Evolutionary conservation across 805 yeast species (phyloP), one percentile per base, ranked within the genome.

Genomic region (Debaryomyces maramus): DNA sequence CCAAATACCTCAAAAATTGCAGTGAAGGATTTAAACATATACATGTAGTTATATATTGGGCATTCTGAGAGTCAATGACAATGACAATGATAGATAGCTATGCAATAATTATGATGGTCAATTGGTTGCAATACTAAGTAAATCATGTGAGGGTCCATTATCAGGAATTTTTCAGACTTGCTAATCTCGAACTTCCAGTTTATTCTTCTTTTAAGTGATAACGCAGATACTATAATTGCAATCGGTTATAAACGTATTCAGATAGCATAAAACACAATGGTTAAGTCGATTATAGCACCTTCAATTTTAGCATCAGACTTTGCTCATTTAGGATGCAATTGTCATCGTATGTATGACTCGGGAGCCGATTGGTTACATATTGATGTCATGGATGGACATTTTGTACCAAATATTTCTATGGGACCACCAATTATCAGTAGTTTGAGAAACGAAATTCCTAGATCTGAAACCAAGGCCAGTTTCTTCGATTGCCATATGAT

Each of bases 301-400:
- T 88, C 97, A 20, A 86, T 93, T 43, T 77, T 93, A 40, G 93
- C 98, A 5, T 85, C 90, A 31, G 96, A 93, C 61, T 93, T 91
- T 58, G 83, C 97, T 50, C 78, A 88, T 52, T 68, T 93, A 45
- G 97, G 95, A 36, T 79, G 88, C 50, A 91, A 90, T 47, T 88
- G 97, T 65, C 85, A 84, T 57, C 74, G 77, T 43, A 85, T 90
- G 67, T 81, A 88, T 57, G 77, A 80, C 38, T 74, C 84, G 41
- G 84, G 86, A 17, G 95, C 97, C 15, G 96, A 91, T 55, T 93
- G 99, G 99, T 81, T 93, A 46, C 99, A 93, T 65, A 81, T 93
- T 38, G 99, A 93, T 65, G 91, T 93, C 35, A 93, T 93, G 99
- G 99, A 93, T 61, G 99, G 99, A 35, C 90, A 91, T 65, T 93